Conservation (phyloP, 1,284 basidiomycete genomes). For the Ceratorhiza oryzae-sativae region DNA sequence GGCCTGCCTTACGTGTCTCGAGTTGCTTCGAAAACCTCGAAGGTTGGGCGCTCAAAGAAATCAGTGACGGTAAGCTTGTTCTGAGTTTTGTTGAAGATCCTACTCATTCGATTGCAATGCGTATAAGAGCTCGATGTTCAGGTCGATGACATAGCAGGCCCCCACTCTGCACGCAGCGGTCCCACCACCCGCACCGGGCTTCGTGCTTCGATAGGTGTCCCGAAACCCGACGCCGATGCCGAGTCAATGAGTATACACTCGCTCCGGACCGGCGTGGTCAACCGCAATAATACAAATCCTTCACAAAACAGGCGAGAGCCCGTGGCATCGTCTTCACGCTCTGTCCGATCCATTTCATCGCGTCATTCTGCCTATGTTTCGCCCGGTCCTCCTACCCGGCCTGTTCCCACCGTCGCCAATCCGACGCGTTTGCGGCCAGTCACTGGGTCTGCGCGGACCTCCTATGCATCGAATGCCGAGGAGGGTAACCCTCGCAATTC, state of each 20-base stretch:
- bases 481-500: conserved; percentile 35
- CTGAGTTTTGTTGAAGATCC: conserved; percentile 15
- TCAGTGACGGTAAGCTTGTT: conserved; percentile 70
- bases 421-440: conserved; percentile 33
- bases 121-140: conserved; percentile 79
- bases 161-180: conserved; percentile 15
- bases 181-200: conserved; percentile 47
- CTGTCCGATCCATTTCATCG: conserved; percentile 43
- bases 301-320: conserved; percentile 44
- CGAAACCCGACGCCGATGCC: conserved; percentile 52
- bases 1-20: conserved; percentile 77
- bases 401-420: conserved; percentile 36
- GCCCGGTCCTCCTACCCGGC: conserved; percentile 33
- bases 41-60: conserved; percentile 86
- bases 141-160: conserved; percentile 60
- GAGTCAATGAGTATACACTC: conserved; percentile 61
- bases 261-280: conserved; percentile 65
- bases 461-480: conserved; percentile 40
- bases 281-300: conserved; percentile 51
- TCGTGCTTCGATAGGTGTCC: conserved; percentile 41
- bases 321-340: conserved; percentile 40
- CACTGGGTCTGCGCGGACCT: conserved; percentile 43
- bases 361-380: conserved; percentile 33
- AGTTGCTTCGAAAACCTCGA: conserved; percentile 84
- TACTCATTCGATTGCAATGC: conserved; percentile 13